phyloP scores from a whole-genome alignment of 441 rosid genomes.

The Populus hybrid region DNA sequence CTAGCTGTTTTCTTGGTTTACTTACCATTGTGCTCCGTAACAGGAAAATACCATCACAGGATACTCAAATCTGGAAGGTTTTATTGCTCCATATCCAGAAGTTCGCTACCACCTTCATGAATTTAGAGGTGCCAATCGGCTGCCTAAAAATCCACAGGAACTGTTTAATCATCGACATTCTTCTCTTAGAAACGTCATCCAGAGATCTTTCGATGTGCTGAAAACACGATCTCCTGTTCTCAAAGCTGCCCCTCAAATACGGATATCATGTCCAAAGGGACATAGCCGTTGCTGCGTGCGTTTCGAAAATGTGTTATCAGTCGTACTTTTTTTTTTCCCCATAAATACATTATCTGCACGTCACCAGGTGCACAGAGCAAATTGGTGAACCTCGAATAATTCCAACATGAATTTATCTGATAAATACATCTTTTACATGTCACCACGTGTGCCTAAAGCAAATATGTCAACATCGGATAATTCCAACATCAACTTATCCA shows the following conservation, averaged over 20 bases:
- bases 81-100: conserved; percentile 70
- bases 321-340: rapidly evolving
- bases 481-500: no score
- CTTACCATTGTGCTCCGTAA: background rate
- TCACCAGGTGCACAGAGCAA: no score
- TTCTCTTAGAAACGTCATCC: conserved; percentile 49
- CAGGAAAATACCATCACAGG: conserved; percentile 72
- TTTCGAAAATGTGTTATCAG: background rate
- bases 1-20: no score
- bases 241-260: conserved; percentile 65
- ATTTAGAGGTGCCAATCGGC: conserved; percentile 59
- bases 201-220: conserved; percentile 48
- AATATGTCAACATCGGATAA: no score
- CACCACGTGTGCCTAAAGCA: no score
- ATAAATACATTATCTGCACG: no score
- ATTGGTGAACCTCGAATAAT: no score
- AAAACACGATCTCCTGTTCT: conserved; percentile 73
- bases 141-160: conserved; percentile 64
- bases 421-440: no score
- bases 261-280: conserved; percentile 79
- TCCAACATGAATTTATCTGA: no score
- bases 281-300: conserved; percentile 66
- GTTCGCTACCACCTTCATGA: conserved; percentile 50
- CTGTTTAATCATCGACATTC: conserved; percentile 77
- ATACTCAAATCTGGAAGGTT: conserved; percentile 60